Evolutionary conservation across 2,329 filamentous ascomycete genomes (phyloP), one percentile per base, ranked within the genome.

Genomic region (Colletotrichum sp.): DNA sequence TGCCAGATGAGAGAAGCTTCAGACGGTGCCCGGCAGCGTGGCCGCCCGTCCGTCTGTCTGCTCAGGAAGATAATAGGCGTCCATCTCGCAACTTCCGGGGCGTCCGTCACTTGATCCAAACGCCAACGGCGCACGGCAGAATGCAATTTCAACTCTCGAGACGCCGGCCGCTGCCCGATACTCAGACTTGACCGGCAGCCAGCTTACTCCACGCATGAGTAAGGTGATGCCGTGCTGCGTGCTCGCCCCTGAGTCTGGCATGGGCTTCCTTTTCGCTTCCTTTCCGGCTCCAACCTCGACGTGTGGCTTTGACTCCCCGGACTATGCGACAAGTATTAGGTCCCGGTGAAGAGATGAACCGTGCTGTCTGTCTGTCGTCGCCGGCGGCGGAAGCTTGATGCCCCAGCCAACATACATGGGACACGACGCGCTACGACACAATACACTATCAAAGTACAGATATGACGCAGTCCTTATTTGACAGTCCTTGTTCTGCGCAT

Each of bases 121-220:
- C 66, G 44, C 72, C 71, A 55, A 71, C 66, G 71, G 71, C 52
- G 74, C 74, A 75, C 74, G 61, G 71, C 71, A 75, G 36, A 71
- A 52, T 39, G 34, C 52, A 60, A 48, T 68, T 73, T 65, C 44
- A 48, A 73, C 36, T 68, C 59, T 57, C 70, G 59, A 55, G 65
- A 69, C 60, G 66, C 72, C 66, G 71, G 59, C 71, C 9, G 55
- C 65, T 71, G 74, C 61, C 71, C 74, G 66, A 71, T 76, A 52
- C 71, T 75, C 74, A 60, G 67, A 76, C 72, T 67, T 22, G 19
- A 39, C 34, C 63, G 55, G 60, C 60, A 67, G 55, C 27, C 65
- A 65, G 32, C 52, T 55, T 61, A 65, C 70, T 60, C 57, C 22
- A 57, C 36, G 70, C 74, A 68, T 65, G 74, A 76, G 64, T 73